A percentile compares a stretch with the other conserved stretches of the same genome.
phyloP scores from a whole-genome alignment of 2,329 filamentous ascomycete genomes.

The Venturia nashicola region DNA sequence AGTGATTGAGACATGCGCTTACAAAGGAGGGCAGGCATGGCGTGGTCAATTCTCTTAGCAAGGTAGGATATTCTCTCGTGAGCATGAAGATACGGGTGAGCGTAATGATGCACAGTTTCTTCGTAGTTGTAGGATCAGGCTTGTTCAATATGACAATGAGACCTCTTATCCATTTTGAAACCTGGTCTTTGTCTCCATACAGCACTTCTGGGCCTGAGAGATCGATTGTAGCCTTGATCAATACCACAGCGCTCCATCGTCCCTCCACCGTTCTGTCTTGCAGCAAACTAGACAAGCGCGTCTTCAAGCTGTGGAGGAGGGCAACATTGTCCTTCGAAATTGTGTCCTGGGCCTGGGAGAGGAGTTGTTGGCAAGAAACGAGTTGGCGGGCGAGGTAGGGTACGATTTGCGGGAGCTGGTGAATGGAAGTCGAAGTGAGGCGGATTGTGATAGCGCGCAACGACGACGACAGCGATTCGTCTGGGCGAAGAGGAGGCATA shows the following conservation, averaged over 20 bases:
- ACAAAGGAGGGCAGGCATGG: constrained; percentile 67
- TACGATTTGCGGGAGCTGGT: constrained; percentile 61
- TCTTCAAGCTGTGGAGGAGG: constrained; percentile 73
- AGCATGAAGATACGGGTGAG: constrained; percentile 75
- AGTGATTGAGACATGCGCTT: constrained; percentile 57
- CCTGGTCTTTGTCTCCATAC: constrained; percentile 48
- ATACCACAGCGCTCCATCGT: constrained; percentile 62
- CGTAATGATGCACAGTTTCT: constrained; percentile 64
- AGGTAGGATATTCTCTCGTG: constrained; percentile 68
- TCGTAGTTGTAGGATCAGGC: constrained; percentile 53
- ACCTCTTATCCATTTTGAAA: constrained; percentile 55
- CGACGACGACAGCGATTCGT: constrained; percentile 18
- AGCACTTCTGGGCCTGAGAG: constrained; percentile 76
- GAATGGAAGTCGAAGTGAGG: constrained; percentile 57
- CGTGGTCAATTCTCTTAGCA: constrained; percentile 79
- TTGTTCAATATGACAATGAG: constrained; percentile 68
- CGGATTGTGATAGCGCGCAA: constrained; percentile 55
- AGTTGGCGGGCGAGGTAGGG: constrained; percentile 52
- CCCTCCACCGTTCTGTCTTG: constrained; percentile 64
- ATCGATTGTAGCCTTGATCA: constrained; percentile 73
- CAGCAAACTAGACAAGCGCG: constrained; percentile 62
- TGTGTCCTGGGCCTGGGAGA: constrained; percentile 48
- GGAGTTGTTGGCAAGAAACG: constrained; percentile 41
- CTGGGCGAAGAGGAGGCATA: constrained; percentile 2
- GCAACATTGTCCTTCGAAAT: constrained; percentile 50